A percentile compares a stretch with the other conserved stretches of the same genome.
Evolutionary conservation across 169 alveolate species (phyloP).

Genomic region (Blepharisma undulans): DNA sequence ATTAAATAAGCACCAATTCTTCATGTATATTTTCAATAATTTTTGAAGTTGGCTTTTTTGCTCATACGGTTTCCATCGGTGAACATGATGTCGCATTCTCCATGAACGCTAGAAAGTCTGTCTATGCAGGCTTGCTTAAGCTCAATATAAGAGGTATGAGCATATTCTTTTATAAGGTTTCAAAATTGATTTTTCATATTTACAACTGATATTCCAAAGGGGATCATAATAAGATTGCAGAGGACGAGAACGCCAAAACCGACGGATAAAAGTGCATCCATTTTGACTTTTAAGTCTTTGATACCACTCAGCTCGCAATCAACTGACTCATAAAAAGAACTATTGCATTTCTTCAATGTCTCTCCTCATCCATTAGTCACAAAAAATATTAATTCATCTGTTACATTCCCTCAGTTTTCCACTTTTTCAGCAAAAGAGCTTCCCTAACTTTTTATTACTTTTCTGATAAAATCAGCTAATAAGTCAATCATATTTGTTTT

Average conservation of each 20-base stretch:
- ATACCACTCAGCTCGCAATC: neutral
- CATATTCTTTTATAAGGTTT: neutral
- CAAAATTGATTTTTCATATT: neutral
- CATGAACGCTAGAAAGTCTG: neutral
- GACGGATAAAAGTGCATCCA: neutral
- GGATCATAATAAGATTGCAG: neutral
- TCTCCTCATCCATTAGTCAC: neutral
- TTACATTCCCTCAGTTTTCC: neutral
- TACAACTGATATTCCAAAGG: neutral
- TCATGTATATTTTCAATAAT: neutral
- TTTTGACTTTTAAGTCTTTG: no score
- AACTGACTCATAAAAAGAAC: neutral
- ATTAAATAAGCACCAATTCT: neutral
- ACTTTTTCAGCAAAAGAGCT: neutral
- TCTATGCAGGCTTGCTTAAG: neutral
- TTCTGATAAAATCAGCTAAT: neutral
- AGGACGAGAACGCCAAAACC: neutral
- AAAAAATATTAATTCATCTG: neutral
- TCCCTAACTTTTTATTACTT: neutral
- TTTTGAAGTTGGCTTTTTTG: neutral
- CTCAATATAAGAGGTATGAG: neutral
- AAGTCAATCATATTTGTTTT: neutral
- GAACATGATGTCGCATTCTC: neutral
- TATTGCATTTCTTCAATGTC: neutral
- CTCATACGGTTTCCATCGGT: neutral